Evolutionary conservation across 768 basidiomycete species (phyloP).

Genomic region (Xerocomus spinulosus): DNA sequence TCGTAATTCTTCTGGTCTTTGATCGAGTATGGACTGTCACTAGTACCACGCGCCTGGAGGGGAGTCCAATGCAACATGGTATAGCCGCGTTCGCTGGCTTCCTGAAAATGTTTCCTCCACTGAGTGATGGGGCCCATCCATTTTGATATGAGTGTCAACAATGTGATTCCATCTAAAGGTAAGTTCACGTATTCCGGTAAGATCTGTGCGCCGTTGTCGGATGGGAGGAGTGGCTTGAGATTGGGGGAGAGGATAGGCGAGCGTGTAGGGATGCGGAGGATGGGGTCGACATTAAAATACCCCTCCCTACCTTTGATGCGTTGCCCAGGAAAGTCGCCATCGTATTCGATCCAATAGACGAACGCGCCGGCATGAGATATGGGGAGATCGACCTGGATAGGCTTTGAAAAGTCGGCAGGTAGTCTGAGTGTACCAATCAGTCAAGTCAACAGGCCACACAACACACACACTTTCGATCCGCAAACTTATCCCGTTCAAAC

Average conservation of each 20-base stretch:
- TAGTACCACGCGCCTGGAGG: slow-evolving; percentile 84
- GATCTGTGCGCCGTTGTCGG: slow-evolving; percentile 49
- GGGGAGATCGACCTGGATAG: slow-evolving; percentile 90
- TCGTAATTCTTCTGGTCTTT: slow-evolving; percentile 84
- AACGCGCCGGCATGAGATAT: slow-evolving; percentile 97
- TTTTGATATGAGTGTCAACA: slow-evolving; percentile 91
- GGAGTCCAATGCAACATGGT: slow-evolving; percentile 99
- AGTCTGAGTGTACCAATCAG: slow-evolving; percentile 46
- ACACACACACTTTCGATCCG: slow-evolving; percentile 63
- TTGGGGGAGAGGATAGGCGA: slow-evolving; percentile 64
- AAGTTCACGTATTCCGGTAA: slow-evolving; percentile 55
- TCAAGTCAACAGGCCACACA: neutral
- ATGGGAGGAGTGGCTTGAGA: slow-evolving; percentile 46
- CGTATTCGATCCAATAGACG: slow-evolving; percentile 92
- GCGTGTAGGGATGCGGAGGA: slow-evolving; percentile 72
- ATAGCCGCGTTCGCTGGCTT: slow-evolving; percentile 87
- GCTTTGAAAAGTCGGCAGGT: slow-evolving; percentile 81
- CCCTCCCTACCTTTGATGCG: slow-evolving; percentile 82
- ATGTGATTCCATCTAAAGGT: slow-evolving; percentile 82
- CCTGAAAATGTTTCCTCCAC: slow-evolving; percentile 78
- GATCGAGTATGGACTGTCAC: slow-evolving; percentile 92
- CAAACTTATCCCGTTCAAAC: slow-evolving; percentile 72
- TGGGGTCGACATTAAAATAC: slow-evolving; percentile 95
- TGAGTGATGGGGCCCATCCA: slow-evolving; percentile 89
- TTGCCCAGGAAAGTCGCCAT: slow-evolving; percentile 49